A percentile compares a stretch with the other conserved stretches of the same genome.
These are phyloP conservation scores for Rugonectria rugulosa DNA, from an alignment of 2,329 filamentous ascomycete species.

Conservation along the genomic window DNA sequence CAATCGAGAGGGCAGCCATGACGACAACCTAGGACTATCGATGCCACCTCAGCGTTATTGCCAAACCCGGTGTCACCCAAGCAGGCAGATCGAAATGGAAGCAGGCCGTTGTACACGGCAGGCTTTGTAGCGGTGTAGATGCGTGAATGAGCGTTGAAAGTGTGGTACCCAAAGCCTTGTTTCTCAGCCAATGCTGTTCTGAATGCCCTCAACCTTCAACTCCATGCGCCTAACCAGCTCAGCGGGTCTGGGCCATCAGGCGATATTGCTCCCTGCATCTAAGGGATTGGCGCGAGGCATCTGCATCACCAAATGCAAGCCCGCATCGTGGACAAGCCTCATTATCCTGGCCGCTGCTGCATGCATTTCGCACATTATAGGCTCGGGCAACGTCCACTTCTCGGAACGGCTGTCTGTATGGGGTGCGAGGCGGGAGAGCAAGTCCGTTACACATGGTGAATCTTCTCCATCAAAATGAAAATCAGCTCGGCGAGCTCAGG, in stretches of 20 bases:
- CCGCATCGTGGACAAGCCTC: conserved; percentile 24
- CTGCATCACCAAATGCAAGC: conserved; percentile 27
- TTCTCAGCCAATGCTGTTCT: conserved; percentile 7
- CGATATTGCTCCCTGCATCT: conserved; percentile 21
- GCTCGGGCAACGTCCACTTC: conserved; percentile 26
- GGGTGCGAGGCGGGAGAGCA: conserved; percentile 15
- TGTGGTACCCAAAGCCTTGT: conserved; percentile 5
- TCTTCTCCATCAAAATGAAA: conserved; percentile 5
- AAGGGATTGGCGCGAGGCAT: conserved; percentile 13
- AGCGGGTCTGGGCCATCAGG: conserved; percentile 24
- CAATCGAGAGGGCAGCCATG: conserved; percentile 17
- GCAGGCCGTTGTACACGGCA: background rate
- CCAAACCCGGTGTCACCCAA: conserved; percentile 6
- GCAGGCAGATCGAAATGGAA: background rate
- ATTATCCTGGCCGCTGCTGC: conserved; percentile 21
- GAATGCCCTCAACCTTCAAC: conserved; percentile 7
- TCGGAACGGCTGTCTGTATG: background rate
- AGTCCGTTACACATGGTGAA: conserved; percentile 11
- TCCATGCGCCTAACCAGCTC: conserved; percentile 17
- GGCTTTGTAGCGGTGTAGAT: conserved; percentile 28
- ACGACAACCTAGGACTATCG: conserved; percentile 20
- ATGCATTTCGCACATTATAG: conserved; percentile 32
- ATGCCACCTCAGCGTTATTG: background rate
- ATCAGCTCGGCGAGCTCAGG: background rate
- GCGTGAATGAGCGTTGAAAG: background rate